Percentiles rank a stretch among this genome's conserved stretches.
These are phyloP conservation scores for Grosmannia serpens DNA, from an alignment of 2,329 filamentous ascomycete genomes.

Conservation along the genomic window DNA sequence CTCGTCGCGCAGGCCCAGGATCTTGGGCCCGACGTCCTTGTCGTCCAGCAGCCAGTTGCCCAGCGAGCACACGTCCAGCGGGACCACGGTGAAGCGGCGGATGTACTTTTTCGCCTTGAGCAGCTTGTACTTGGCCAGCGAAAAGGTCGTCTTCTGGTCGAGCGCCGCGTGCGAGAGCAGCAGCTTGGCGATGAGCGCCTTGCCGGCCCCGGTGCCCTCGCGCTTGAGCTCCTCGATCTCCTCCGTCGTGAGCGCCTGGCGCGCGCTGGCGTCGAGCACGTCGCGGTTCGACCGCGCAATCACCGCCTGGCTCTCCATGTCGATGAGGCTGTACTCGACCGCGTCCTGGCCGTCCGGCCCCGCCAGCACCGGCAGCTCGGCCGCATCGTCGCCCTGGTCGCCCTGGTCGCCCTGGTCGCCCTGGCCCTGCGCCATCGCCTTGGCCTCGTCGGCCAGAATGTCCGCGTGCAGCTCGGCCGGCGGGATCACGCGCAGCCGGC, in stretches of 20 bases:
- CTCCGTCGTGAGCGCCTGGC: conserved; percentile 28
- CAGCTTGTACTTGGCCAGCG: conserved; percentile 89
- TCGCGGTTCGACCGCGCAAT: conserved; percentile 46
- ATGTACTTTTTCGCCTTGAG: conserved; percentile 92
- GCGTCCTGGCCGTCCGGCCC: not conserved
- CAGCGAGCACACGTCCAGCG: conserved; percentile 67
- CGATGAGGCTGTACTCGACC: conserved; percentile 34
- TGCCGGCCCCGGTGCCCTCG: conserved; percentile 65
- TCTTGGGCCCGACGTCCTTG: conserved; percentile 60
- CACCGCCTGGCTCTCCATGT: conserved; percentile 33
- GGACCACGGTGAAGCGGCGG: conserved; percentile 72
- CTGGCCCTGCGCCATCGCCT: conserved; percentile 10
- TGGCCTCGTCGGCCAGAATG: conserved; percentile 39
- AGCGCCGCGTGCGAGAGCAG: conserved; percentile 80
- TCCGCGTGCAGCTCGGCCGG: conserved; percentile 76
- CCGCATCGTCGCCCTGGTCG: conserved; percentile 22
- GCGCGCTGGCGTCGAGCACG: conserved; percentile 47
- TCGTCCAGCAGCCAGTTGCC: conserved; percentile 69
- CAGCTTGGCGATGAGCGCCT: conserved; percentile 86
- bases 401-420: conserved; percentile 30
- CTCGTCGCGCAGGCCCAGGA: conserved; percentile 81
- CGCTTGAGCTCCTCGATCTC: conserved; percentile 67
- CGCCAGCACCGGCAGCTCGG: not conserved
- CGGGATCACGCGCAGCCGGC: conserved; percentile 65
- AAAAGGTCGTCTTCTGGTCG: conserved; percentile 90